A percentile compares a stretch with the other conserved stretches of the same genome.
phyloP scores from a whole-genome alignment of 2,329 filamentous ascomycete species.

The Ophiostoma ulmi region DNA sequence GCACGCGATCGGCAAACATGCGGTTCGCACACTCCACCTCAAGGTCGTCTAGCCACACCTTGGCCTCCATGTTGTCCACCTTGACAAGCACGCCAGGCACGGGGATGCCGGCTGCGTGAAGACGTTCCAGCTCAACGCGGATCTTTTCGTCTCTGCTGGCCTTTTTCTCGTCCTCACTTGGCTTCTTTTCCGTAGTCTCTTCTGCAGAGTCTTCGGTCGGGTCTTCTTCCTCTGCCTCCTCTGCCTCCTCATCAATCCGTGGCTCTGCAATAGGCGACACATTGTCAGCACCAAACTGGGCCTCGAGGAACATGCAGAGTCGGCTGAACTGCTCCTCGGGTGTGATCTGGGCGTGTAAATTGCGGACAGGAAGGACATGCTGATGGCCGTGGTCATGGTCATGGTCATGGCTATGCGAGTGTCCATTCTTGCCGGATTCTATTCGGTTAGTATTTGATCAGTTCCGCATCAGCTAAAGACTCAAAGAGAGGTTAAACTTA shows the following conservation, averaged over 20 bases:
- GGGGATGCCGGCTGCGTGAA: conserved; percentile 80
- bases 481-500: conserved; percentile 39
- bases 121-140: conserved; percentile 65
- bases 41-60: conserved; percentile 85
- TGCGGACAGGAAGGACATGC: conserved; percentile 45
- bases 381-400: conserved; percentile 30
- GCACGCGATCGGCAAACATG: conserved; percentile 75
- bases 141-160: conserved; percentile 32
- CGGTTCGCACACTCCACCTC: conserved; percentile 82
- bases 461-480: neutral
- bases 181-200: conserved; percentile 39
- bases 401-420: conserved; percentile 45
- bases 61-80: conserved; percentile 81
- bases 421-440: conserved; percentile 54
- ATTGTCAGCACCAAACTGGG: conserved; percentile 83
- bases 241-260: conserved; percentile 42
- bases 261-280: conserved; percentile 69
- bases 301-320: conserved; percentile 92
- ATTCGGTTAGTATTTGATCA: conserved; percentile 28
- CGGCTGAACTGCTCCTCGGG: conserved; percentile 74
- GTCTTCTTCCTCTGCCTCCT: conserved; percentile 33
- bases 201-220: conserved; percentile 34
- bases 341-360: conserved; percentile 68
- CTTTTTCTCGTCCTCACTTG: conserved; percentile 23
- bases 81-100: conserved; percentile 83